Evolutionary conservation across 257 asterid genomes (phyloP).

Genomic region (Ophiorrhiza pumila): DNA sequence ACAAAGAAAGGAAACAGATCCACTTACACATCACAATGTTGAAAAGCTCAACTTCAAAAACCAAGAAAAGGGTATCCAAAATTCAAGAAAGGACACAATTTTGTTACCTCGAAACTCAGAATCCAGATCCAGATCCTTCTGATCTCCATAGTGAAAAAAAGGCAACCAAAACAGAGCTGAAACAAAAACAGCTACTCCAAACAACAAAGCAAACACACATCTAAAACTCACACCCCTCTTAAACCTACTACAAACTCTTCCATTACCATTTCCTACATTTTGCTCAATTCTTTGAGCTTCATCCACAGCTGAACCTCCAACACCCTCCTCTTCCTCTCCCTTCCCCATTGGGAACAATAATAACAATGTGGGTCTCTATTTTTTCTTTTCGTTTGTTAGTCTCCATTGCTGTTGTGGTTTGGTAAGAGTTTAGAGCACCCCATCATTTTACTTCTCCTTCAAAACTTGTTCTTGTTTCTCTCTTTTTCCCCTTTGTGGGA

Average conservation of each 20-base stretch:
- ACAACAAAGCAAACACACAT: constrained; percentile 58
- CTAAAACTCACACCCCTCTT: constrained; percentile 47
- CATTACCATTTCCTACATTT: constrained; percentile 26
- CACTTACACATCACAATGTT: constrained; percentile 6
- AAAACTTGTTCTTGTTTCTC: constrained; percentile 2
- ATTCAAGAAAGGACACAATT: background rate
- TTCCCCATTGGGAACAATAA: constrained; percentile 71
- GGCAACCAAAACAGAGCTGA: constrained; percentile 83
- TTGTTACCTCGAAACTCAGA: constrained; percentile 37
- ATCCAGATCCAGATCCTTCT: constrained; percentile 72
- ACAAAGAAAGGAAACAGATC: constrained; percentile 14
- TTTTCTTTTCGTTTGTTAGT: constrained; percentile 25
- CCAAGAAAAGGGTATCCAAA: constrained; percentile 4
- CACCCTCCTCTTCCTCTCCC: constrained; percentile 46
- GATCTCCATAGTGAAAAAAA: constrained; percentile 48
- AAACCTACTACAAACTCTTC: constrained; percentile 34
- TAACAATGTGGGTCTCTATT: constrained; percentile 48
- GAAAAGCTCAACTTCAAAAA: constrained; percentile 4
- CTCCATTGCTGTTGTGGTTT: constrained; percentile 44
- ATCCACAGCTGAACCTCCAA: constrained; percentile 38
- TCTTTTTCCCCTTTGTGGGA: constrained; percentile 11
- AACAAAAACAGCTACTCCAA: constrained; percentile 61
- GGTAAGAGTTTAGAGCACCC: constrained; percentile 28
- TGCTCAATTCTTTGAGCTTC: constrained; percentile 47
- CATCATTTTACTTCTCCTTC: constrained; percentile 32